These are phyloP conservation scores for Trypanosoma mega DNA, from an alignment of 208 protist species.

Conservation along the genomic window DNA sequence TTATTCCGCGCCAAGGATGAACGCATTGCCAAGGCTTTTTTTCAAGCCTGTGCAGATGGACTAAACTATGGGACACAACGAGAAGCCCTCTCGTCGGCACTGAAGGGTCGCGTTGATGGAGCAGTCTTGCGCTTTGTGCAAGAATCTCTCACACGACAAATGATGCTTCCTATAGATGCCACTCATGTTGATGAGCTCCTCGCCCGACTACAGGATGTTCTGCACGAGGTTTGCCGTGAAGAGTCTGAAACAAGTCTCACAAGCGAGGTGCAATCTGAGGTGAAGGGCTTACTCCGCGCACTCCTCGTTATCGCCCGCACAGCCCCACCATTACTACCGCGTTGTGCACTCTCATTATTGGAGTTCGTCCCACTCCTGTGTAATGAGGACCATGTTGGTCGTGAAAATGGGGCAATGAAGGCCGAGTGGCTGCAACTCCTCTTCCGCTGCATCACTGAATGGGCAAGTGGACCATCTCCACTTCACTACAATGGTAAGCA, in stretches of 20 bases:
- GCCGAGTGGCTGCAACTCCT: constrained; percentile 39
- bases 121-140: constrained; percentile 47
- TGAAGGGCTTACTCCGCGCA: constrained; percentile 42
- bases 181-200: constrained; percentile 50
- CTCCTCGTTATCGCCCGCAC: constrained; percentile 38
- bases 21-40: constrained; percentile 46
- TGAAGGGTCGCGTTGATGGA: constrained; percentile 51
- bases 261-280: constrained; percentile 14
- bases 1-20: constrained; percentile 77
- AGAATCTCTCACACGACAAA: constrained; percentile 36
- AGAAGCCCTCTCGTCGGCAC: constrained; percentile 27
- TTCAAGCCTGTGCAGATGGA: constrained; percentile 34
- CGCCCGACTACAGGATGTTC: constrained; percentile 17
- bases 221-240: constrained; percentile 10
- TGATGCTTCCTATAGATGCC: constrained; percentile 37
- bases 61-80: constrained; percentile 39
- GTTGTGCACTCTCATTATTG: constrained; percentile 22
- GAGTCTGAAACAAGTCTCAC: not conserved
- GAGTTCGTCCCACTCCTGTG: constrained; percentile 29
- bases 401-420: too few species aligned
- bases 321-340: constrained; percentile 29
- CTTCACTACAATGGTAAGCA: too few species aligned
- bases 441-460: constrained; percentile 30
- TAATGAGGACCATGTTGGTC: constrained; percentile 7
- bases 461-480: too few species aligned